Evolutionary conservation across 208 protist genomes (phyloP).

Genomic region (Leishmania braziliensis): DNA sequence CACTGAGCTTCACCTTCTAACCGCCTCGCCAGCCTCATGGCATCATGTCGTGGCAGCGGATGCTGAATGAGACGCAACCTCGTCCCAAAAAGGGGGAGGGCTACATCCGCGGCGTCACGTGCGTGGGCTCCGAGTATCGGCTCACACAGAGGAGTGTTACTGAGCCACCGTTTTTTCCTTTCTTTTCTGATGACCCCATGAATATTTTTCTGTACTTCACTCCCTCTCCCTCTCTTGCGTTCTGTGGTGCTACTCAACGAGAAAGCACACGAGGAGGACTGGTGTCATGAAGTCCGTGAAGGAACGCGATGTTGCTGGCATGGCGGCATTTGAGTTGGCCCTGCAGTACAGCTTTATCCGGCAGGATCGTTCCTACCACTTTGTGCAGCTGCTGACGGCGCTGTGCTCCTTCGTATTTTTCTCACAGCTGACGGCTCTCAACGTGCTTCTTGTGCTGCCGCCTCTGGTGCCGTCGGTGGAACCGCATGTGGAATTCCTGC

Average conservation of each 20-base stretch:
- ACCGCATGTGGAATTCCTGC: conserved; percentile 29
- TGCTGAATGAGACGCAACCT: background rate
- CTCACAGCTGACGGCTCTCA: conserved; percentile 32
- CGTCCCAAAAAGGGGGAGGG: background rate
- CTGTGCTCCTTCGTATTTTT: conserved; percentile 72
- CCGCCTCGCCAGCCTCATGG: background rate
- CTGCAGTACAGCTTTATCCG: conserved; percentile 79
- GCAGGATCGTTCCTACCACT: conserved; percentile 87
- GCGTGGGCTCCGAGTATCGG: background rate
- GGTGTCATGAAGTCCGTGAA: conserved; percentile 41
- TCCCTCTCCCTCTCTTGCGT: background rate
- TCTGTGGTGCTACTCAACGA: background rate
- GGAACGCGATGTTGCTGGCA: conserved; percentile 76
- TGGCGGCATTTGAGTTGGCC: conserved; percentile 84
- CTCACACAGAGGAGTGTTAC: background rate
- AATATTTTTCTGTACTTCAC: background rate
- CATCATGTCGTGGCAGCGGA: background rate
- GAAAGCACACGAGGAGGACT: background rate
- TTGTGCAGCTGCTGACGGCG: conserved; percentile 73
- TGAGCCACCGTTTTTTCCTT: conserved; percentile 9
- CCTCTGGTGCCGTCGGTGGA: conserved; percentile 45
- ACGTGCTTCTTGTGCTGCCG: conserved; percentile 41
- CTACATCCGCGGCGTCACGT: background rate
- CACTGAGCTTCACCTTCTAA: background rate
- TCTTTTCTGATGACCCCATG: background rate